These are phyloP conservation scores for Triadica sebifera DNA, from an alignment of 345 rosid genomes.

Conservation along the genomic window DNA sequence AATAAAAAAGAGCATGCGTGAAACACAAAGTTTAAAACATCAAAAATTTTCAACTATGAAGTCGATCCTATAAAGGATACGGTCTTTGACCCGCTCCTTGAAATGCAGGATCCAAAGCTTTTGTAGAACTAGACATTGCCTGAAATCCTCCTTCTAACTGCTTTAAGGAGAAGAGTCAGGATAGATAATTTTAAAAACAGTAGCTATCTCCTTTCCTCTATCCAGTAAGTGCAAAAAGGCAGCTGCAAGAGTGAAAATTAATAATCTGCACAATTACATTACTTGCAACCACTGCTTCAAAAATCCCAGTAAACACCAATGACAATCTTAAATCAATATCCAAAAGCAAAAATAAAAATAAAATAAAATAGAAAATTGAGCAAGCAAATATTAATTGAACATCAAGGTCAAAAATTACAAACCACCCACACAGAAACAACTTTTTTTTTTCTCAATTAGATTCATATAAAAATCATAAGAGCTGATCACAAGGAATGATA, in stretches of 20 bases:
- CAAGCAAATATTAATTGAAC: neutral
- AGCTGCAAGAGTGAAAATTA: conserved; percentile 18
- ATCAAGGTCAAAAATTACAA: conserved; percentile 13
- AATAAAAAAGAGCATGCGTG: neutral
- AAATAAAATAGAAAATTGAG: neutral
- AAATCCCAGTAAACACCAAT: neutral
- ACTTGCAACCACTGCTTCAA: neutral
- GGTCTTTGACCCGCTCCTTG: conserved; percentile 92
- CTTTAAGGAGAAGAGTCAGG: neutral
- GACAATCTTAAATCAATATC: neutral
- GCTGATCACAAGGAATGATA: neutral
- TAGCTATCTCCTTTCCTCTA: conserved; percentile 14
- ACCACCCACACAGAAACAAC: neutral
- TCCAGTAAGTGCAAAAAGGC: conserved; percentile 14
- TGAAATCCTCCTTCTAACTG: conserved; percentile 20
- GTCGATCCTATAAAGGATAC: conserved; percentile 56
- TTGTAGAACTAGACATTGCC: conserved; percentile 73
- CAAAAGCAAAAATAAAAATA: neutral
- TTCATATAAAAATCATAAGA: neutral
- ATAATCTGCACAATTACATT: neutral
- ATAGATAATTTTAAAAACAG: conserved; percentile 6
- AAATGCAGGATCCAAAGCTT: conserved; percentile 89
- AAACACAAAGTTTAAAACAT: neutral
- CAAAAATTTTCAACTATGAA: conserved; percentile 7
- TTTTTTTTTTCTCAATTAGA: neutral